Base-by-base conservation (phyloP, 176 grass and related monocot species). In the Tillandsia fasciculata region DNA sequence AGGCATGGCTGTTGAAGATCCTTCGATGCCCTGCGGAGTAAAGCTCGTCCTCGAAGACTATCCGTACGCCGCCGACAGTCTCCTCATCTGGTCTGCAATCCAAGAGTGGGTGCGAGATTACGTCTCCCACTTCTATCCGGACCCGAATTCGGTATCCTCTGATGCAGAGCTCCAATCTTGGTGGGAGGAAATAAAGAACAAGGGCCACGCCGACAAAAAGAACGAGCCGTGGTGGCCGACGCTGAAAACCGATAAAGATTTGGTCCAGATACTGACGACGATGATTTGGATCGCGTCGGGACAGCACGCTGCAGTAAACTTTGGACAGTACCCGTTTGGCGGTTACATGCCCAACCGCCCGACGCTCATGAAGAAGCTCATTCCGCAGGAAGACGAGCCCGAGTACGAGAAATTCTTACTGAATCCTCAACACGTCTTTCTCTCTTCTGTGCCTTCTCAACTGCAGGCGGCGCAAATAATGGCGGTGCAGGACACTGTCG, bases 281-380 rank as follows among this genome's bases (percentile, higher is more conserved):
- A 90, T 96, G 50, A 85, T 96, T 2, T 96, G 91, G 91, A 68
- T 86, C 54, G 49, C 76, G 1, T 90, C 91, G 9, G 84, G 70
- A 0, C 87, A 96, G 53, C 91, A 96, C 11, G 91, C 87, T 0
- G 84, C 91, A 0, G 78, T 96, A 23, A 96, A 90, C 54, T 90
- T 96, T n/a, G 83, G 87, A 10, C 87, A 90, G 50, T 96, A 96
- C 8, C 87, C 74, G 0, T 90, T 50, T 48, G 81, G 63, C 12
- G 91, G 91, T 0, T 96, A 90, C 70, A 74, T 96, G 77, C 91
- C 91, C 0, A 96, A 96, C 64, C 76, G 81, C 0, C 87, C 91
- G 0, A 87, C 91, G 1, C 69, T 87, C 13, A 79, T 80, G 7
- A 67, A 86, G 67, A 70, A 67, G 28, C 85, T 86, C 67, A 81